A percentile compares a stretch with the other conserved stretches of the same genome.
phyloP scores from a whole-genome alignment of 495 filamentous ascomycete species.

The Penicillium samsonianum region DNA sequence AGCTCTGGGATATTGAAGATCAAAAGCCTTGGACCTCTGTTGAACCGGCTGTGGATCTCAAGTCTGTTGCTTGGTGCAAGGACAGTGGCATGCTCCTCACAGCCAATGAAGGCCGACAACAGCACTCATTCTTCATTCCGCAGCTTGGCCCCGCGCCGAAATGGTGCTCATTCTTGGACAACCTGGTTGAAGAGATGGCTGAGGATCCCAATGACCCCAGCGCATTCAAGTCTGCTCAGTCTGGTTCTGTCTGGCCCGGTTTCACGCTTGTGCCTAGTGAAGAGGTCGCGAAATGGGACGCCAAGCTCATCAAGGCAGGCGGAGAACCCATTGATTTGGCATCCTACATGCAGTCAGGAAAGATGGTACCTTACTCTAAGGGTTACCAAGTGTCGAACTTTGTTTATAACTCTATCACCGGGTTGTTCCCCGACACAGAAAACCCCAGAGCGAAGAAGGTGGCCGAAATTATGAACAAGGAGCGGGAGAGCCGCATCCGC shows the following conservation, averaged over 20 bases:
- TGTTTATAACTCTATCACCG: conserved; percentile 65
- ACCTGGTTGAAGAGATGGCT: conserved; percentile 97
- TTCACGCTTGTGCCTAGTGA: conserved; percentile 93
- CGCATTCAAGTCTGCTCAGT: conserved; percentile 53
- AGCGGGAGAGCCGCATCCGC: conserved; percentile 86
- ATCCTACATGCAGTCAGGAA: conserved; percentile 80
- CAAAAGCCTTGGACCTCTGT: conserved; percentile 92
- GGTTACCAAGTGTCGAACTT: conserved; percentile 61
- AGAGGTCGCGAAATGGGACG: conserved; percentile 54
- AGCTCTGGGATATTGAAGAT: conserved; percentile 84
- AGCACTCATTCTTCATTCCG: conserved; percentile 95
- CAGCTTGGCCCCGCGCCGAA: conserved; percentile 87
- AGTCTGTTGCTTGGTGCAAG: conserved; percentile 83
- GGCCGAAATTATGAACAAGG: conserved; percentile 91
- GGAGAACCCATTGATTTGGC: conserved; percentile 46
- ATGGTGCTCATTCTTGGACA: conserved; percentile 97
- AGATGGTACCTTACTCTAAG: conserved; percentile 65
- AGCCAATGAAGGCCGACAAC: conserved; percentile 89
- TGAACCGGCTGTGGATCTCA: conserved; percentile 91
- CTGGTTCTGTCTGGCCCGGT: conserved; percentile 88
- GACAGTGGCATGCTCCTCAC: conserved; percentile 91
- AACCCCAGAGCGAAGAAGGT: conserved; percentile 34
- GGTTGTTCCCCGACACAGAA: conserved; percentile 6
- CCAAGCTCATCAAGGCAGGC: conserved; percentile 8
- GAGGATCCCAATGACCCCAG: conserved; percentile 72